Conservation (phyloP, 352 stramenopile genomes). For the Globisporangium rhizosaccharum region DNA sequence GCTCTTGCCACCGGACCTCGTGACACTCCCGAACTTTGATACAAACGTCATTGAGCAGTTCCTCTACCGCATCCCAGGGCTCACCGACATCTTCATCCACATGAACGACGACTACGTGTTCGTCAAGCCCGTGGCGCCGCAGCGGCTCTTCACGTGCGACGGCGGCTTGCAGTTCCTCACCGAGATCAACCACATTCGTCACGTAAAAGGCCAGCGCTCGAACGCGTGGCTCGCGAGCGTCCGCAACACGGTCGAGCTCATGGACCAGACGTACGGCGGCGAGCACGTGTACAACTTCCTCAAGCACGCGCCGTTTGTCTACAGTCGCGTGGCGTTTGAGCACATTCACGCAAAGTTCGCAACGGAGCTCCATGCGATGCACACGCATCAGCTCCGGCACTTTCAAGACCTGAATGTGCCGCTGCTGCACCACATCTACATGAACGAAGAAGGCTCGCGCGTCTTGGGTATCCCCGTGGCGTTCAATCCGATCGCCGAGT, state of each 20-base stretch:
- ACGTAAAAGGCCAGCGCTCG: conserved; percentile 48
- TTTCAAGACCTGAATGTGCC: conserved; percentile 70
- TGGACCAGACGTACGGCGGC: conserved; percentile 69
- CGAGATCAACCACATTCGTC: conserved; percentile 81
- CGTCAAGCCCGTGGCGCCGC: conserved; percentile 66
- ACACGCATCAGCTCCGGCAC: conserved; percentile 59
- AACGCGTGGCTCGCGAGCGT: conserved; percentile 78
- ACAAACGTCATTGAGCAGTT: conserved; percentile 88
- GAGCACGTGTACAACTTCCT: conserved; percentile 84
- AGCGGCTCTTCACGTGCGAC: conserved; percentile 85
- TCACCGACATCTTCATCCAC: conserved; percentile 88
- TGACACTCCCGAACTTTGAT: conserved; percentile 64
- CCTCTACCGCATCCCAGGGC: conserved; percentile 74
- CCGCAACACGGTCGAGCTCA: conserved; percentile 67
- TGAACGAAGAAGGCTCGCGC: conserved; percentile 69
- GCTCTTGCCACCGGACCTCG: conserved; percentile 53
- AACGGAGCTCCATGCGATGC: conserved; percentile 42
- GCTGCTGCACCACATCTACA: conserved; percentile 72
- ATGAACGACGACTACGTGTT: conserved; percentile 90
- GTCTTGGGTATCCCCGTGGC: conserved; percentile 53
- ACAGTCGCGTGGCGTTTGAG: conserved; percentile 65
- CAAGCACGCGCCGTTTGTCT: conserved; percentile 83
- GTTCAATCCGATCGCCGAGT: conserved; percentile 65
- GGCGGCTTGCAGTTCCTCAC: conserved; percentile 67
- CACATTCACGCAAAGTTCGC: conserved; percentile 71